Evolutionary conservation across 805 yeast species (phyloP), one percentile per base, ranked within the genome.

Genomic region (Candida easanensis): DNA sequence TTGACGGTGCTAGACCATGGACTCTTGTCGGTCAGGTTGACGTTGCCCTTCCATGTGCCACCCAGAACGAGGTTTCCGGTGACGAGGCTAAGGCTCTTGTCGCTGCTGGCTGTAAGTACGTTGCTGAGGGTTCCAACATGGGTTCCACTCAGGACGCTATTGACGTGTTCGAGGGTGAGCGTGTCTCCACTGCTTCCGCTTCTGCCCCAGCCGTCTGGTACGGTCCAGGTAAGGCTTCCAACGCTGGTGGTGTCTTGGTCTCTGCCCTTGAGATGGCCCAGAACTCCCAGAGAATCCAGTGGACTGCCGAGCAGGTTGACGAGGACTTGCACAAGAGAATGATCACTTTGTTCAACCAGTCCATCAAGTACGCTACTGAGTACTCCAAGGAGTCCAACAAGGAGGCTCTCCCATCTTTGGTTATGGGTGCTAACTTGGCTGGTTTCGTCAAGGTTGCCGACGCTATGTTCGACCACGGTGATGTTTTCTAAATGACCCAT

Each of bases 111-210:
- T 80, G 83, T 70, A 84, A 84, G 72, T 90, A 69, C 77, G 82
- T 91, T 64, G 98, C 99, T 59, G 99, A 91, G 80, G 99, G 99
- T 67, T 91, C 98, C 64, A 91, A 91, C 77, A 91, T 91, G 99
- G 98, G 99, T 66, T 91, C 96, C 57, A 90, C 97, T 59, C 84
- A 86, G 72, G 98, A 91, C 69, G 99, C 99, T 57, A 88, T 91
- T 57, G 88, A 84, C 56, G 89, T 87, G 50, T 91, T 90, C 61
- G 99, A 91, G 80, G 87, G 84, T 60, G 80, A 77, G 68, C 81
- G 91, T 76, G 36, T 66, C 33, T 54, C 69, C 41, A 68, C 70
- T 45, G 52, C 70, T 42, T 49, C 70, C 25, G 61, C 69, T 36
- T 62, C 71, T 46, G 55, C 73, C 45, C 69, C 68, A 57, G 73